Evolutionary conservation across 1,284 basidiomycete species (phyloP), one percentile per base, ranked within the genome.

Genomic region (Calocybe gambosa): DNA sequence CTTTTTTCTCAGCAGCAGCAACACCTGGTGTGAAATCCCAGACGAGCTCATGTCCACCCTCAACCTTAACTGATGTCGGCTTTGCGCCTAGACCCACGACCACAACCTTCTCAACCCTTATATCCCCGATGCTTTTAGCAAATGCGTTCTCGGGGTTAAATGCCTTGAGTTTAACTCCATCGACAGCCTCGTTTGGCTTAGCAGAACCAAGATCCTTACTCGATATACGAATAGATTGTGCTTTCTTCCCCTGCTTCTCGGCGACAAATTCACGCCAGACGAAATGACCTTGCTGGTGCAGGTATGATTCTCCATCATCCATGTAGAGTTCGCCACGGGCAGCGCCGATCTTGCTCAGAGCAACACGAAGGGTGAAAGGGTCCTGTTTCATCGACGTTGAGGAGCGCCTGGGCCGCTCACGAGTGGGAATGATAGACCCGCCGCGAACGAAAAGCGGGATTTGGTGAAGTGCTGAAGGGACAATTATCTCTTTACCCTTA

Each of bases 271-370:
- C 70, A 48, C 89, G 79, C 87, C 89, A 94, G 43, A 97, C 73
- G 60, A 89, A 83, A 42, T 93, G 74, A 26, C 95, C 94, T 4
- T 77, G 59, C 54, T 82, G 71, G 66, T 93, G 85, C 1, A 75
- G 73, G 65, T 85, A 98, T 0, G 87, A 83, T 53, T 89, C 88
- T 5, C 96, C 95, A 58, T 99, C 96, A 63, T 99, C 96, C 45
- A 96, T 77, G 67, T 99, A 99, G 31, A 99, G 73, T 62, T 93
- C 87, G 28, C 95, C 95, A 2, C 62, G 61, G 0, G 94, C 93
- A 6, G 56, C 60, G 19, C 81, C 79, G 2, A 73, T 61, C 46
- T 82, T 80, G 66, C 79, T 77, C 16, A 96, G 70, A 0, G 93
- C 91, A 19, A 97, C 73, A 48, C 87, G 81, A 31, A 99, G 78